Base-by-base conservation (phyloP, 192 early-diverging fungal species). In the Umbelopsis isabellina region DNA sequence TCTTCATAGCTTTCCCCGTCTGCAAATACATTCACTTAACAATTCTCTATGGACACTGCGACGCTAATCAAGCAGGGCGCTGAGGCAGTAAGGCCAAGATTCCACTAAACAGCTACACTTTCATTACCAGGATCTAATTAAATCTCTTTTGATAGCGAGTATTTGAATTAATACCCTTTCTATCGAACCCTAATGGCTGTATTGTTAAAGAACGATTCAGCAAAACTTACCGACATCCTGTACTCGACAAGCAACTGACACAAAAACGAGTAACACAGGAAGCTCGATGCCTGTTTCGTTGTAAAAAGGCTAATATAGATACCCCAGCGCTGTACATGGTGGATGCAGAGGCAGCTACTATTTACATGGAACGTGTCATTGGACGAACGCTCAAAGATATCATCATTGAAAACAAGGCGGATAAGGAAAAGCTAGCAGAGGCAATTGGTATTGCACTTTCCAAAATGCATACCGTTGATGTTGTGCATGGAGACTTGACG, bases 401-500 rank as follows among this genome's bases (percentile, higher is more conserved):
- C 66, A 74, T 94, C 2, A 65, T 86, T 13, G 80, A 69, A 49
- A 75, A 71, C 16, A 68, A 61, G 13, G 55, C 55, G 16, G 55
- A 61, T 18, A 45, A 55, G 79, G 70, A 72, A 35, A 49, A 72
- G 45, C 52, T 88, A 15, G 87, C 83, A 80, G 78, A 68, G 50
- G 77, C 71, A 15, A 88, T 92, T 51, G 94, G 94, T 3, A 46
- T 33, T 13, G 83, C 88, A 4, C 69, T 99, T 46, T 91, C 91
- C 12, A 76, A 79, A 69, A 90, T 98, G 89, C 98, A 99, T 80
- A 81, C 76, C 48, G 73, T 87, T 52, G 92, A 95, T 76, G 87
- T 99, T 51, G 82, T 99, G 48, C 98, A 99, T 70, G 98, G 98
- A 1, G 98, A 99, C 78, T 80, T 99, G 72, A 99, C 98, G 1